Percentiles rank a stretch among this genome's conserved stretches.
Evolutionary conservation across 306 rosid genomes (phyloP).

Genomic region (Geum urbanum): DNA sequence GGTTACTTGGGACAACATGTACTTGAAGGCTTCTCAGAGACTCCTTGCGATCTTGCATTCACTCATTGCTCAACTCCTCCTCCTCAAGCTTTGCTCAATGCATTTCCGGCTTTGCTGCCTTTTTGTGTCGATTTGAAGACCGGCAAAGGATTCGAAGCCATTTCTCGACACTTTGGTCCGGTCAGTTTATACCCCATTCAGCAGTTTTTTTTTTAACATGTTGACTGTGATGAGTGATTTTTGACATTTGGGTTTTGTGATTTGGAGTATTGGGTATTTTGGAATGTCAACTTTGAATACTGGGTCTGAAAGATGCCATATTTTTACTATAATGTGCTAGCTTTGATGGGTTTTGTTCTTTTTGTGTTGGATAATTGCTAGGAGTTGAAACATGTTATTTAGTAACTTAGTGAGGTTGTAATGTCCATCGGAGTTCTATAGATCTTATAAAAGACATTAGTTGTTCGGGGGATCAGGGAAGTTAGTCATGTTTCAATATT

Average conservation of each 20-base stretch:
- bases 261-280: neutral
- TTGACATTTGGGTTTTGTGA: neutral
- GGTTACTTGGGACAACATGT: slow-evolving; percentile 94
- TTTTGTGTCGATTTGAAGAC: slow-evolving; percentile 74
- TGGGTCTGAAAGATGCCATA: neutral
- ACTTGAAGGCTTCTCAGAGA: slow-evolving; percentile 44
- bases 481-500: too few relatives aligned
- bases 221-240: slow-evolving; percentile 20
- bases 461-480: neutral
- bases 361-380: neutral
- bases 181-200: slow-evolving; percentile 31
- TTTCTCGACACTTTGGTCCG: slow-evolving; percentile 62
- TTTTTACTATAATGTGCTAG: neutral
- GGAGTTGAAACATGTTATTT: neutral
- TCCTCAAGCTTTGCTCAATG: slow-evolving; percentile 44
- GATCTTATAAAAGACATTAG: neutral
- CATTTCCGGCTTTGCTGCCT: slow-evolving; percentile 44
- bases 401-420: neutral
- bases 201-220: too few relatives aligned
- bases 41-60: slow-evolving; percentile 55
- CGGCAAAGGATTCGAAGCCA: slow-evolving; percentile 67
- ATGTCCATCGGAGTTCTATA: neutral
- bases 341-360: neutral
- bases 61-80: slow-evolving; percentile 57
- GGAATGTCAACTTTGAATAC: neutral